Evolutionary conservation across 2,329 filamentous ascomycete species (phyloP).

Genomic region (Salinomyces thailandicus): DNA sequence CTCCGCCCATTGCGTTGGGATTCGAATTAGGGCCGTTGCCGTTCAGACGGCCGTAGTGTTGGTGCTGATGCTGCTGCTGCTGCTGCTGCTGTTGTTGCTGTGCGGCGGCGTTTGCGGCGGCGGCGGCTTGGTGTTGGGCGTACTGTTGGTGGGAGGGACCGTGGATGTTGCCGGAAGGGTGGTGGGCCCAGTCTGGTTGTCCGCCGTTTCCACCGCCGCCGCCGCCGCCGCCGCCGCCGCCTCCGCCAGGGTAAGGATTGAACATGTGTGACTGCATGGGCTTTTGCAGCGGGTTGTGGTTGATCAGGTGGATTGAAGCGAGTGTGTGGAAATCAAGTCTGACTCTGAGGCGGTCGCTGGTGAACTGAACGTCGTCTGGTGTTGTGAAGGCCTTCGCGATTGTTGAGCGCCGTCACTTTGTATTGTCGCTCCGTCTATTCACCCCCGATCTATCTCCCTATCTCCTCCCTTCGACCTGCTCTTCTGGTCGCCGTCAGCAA

Average conservation of each 20-base stretch:
- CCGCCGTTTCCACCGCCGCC: constrained; percentile 49
- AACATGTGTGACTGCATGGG: constrained; percentile 39
- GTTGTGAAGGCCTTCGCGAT: too few relatives aligned
- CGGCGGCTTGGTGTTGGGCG: constrained; percentile 33
- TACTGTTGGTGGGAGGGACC: constrained; percentile 38
- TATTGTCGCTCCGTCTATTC: too few relatives aligned
- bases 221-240: not conserved
- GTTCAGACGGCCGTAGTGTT: constrained; percentile 22
- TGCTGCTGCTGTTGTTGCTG: constrained; percentile 31
- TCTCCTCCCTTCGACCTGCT: too few relatives aligned
- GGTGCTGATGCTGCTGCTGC: constrained; percentile 30
- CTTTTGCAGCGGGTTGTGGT: too few relatives aligned
- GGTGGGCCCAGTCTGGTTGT: constrained; percentile 60
- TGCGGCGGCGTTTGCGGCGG: constrained; percentile 35
- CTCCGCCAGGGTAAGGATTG: constrained; percentile 37
- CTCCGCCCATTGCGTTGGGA: not conserved
- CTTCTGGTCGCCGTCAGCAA: too few relatives aligned
- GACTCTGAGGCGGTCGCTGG: too few relatives aligned
- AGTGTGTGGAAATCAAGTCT: too few relatives aligned
- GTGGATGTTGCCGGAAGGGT: constrained; percentile 19
- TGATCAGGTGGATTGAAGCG: too few relatives aligned
- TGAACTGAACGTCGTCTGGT: too few relatives aligned
- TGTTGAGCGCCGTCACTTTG: too few relatives aligned
- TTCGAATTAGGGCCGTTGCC: not conserved
- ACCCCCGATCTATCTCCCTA: too few relatives aligned